Conservation (phyloP, 2,329 filamentous ascomycete species). For the Fusarium pseudonygamai region DNA sequence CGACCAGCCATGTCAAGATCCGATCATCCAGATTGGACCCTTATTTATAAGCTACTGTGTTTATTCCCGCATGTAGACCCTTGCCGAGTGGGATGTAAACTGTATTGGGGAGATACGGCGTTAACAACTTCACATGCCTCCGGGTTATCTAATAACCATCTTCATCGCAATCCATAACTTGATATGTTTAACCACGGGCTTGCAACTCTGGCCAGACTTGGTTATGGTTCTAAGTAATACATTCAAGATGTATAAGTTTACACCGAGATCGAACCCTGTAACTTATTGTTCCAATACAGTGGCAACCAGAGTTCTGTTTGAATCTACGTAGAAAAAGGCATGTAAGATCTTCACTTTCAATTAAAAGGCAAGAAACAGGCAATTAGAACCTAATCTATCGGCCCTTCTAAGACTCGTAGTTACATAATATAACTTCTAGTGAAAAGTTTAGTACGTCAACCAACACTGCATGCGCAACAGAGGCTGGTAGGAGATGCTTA, state of each 20-base stretch:
- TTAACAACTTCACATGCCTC: background rate
- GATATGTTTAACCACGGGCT: background rate
- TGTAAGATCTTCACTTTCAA: background rate
- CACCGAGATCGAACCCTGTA: too few species aligned
- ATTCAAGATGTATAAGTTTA: background rate
- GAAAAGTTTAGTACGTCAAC: background rate
- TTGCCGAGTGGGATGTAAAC: conserved; percentile 10
- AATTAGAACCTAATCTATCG: too few species aligned
- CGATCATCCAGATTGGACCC: background rate
- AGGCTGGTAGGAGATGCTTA: background rate
- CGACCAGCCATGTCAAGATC: background rate
- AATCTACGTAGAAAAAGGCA: background rate
- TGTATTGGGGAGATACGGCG: background rate
- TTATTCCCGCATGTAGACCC: background rate
- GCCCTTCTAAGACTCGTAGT: too few species aligned
- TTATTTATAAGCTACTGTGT: background rate
- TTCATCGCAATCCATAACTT: too few species aligned
- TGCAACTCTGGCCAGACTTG: accelerated
- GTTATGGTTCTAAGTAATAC: background rate
- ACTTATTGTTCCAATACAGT: background rate
- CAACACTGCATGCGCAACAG: background rate
- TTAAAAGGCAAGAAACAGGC: accelerated
- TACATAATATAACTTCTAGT: too few species aligned
- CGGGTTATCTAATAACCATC: background rate
- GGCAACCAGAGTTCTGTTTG: background rate